phyloP scores from a whole-genome alignment of 73 alveolate genomes.

The Paramecium bursaria region DNA sequence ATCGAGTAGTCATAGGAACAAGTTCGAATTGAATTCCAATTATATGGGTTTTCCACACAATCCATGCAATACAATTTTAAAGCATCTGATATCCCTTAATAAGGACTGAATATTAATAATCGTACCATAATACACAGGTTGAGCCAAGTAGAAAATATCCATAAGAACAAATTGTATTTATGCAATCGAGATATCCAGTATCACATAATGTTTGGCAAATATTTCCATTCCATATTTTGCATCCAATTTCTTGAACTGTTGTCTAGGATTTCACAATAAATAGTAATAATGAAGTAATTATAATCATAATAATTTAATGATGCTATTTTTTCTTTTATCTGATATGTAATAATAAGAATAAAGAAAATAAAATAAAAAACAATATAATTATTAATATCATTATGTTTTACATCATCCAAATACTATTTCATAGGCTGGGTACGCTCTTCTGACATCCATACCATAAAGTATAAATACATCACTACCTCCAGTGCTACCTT shows the following conservation, averaged over 20 bases:
- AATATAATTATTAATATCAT: no score
- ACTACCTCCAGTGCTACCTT: background rate
- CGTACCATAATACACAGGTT: constrained; percentile 38
- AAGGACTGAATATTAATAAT: constrained; percentile 18
- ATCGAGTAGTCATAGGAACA: constrained; percentile 43
- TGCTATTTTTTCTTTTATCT: no score
- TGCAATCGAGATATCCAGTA: no score
- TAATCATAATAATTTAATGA: no score
- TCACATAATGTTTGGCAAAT: no score
- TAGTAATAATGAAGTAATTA: no score
- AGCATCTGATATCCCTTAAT: background rate
- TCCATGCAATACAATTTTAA: constrained; percentile 32
- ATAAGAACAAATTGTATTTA: no score
- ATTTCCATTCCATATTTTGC: no score
- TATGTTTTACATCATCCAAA: background rate
- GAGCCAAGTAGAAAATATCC: constrained; percentile 30
- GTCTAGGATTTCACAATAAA: no score
- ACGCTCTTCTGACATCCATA: constrained; percentile 41
- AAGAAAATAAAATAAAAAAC: no score
- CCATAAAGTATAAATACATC: background rate
- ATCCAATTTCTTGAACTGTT: no score
- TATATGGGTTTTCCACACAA: constrained; percentile 45
- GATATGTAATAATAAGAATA: no score
- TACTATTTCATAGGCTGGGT: constrained; percentile 10
- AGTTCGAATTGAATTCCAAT: constrained; percentile 13